Evolutionary conservation across 371 early-diverging fungal genomes (phyloP).

Genomic region (Mucor saturninus): DNA sequence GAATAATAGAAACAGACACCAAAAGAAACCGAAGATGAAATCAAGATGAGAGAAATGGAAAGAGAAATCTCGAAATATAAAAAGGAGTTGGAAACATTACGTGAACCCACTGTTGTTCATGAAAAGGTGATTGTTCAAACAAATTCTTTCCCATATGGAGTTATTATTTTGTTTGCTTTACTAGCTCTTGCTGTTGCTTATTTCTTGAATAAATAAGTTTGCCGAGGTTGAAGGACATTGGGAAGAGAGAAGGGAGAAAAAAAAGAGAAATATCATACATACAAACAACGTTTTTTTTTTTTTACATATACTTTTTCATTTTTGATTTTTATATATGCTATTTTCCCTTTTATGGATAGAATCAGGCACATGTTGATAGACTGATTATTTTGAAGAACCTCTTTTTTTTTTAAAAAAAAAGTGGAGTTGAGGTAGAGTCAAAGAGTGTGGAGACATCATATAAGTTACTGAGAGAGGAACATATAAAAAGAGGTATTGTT

Average conservation of each 20-base stretch:
- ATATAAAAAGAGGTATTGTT: too few species aligned
- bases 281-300: too few species aligned
- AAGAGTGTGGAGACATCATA: too few species aligned
- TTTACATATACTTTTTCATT: too few species aligned
- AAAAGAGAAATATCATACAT: not conserved
- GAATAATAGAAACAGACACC: not conserved
- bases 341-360: too few species aligned
- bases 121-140: constrained; percentile 15
- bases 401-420: too few species aligned
- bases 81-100: constrained; percentile 13
- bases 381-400: too few species aligned
- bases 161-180: constrained; percentile 24
- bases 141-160: constrained; percentile 13
- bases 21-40: constrained; percentile 7
- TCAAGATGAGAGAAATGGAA: constrained; percentile 24
- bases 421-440: too few species aligned
- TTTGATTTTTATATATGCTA: too few species aligned
- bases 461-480: too few species aligned
- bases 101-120: constrained; percentile 4
- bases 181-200: constrained; percentile 28
- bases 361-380: too few species aligned
- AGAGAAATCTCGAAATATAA: constrained; percentile 22
- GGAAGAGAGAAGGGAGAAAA: not conserved
- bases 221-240: too few species aligned
- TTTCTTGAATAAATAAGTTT: constrained; percentile 8